Evolutionary conservation across 352 stramenopile genomes (phyloP).

Genomic region (Globisporangium nagaii): DNA sequence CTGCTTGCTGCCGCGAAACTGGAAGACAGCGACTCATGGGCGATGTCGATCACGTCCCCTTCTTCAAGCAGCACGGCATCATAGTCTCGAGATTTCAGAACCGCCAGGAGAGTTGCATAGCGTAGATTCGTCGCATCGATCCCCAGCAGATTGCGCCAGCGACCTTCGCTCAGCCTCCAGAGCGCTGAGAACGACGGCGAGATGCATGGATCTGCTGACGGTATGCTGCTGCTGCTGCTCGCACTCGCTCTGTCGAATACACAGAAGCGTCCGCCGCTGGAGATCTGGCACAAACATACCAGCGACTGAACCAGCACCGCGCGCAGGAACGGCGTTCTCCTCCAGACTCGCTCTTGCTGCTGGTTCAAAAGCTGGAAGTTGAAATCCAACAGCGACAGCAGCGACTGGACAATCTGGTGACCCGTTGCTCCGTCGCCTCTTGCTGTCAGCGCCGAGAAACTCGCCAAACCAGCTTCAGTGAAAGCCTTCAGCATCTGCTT

Average conservation of each 20-base stretch:
- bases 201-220: background rate
- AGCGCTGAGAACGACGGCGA: background rate
- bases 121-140: background rate
- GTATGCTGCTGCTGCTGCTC: background rate
- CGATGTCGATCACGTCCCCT: background rate
- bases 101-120: background rate
- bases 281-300: background rate
- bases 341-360: background rate
- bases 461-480: background rate
- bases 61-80: background rate
- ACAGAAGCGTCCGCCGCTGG: background rate
- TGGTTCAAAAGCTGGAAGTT: conserved; percentile 1
- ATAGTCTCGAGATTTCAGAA: background rate
- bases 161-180: background rate
- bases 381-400: background rate
- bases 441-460: background rate
- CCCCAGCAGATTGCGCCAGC: background rate
- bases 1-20: background rate
- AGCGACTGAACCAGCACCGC: background rate
- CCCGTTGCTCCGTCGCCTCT: background rate
- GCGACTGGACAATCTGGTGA: background rate
- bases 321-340: background rate
- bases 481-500: background rate
- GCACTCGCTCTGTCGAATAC: background rate
- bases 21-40: background rate